phyloP scores from a whole-genome alignment of 2,329 filamentous ascomycete genomes.

The Ophiostoma pallidulum region DNA sequence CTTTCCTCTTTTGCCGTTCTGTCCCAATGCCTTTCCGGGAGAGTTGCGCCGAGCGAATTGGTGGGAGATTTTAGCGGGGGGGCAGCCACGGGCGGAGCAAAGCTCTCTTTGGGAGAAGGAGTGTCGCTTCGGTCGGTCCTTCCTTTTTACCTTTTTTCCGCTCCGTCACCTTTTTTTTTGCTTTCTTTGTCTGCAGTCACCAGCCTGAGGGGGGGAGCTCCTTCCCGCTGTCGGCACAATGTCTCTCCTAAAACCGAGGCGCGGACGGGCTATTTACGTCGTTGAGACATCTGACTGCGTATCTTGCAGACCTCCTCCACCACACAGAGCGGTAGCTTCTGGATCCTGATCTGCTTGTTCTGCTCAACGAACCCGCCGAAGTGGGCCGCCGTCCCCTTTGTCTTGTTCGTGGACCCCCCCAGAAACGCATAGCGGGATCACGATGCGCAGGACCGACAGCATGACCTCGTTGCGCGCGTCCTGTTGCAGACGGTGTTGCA shows the following conservation, averaged over 20 bases:
- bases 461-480: not conserved
- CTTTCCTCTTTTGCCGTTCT: not conserved
- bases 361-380: not conserved
- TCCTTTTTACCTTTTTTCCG: not conserved
- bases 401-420: too few species aligned
- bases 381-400: not conserved
- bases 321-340: too few species aligned
- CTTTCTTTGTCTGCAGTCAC: too few species aligned
- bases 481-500: conserved; percentile 7
- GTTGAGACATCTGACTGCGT: too few species aligned
- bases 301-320: too few species aligned
- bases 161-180: not conserved
- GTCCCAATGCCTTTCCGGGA: not conserved
- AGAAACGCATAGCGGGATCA: too few species aligned
- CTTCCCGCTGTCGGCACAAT: conserved; percentile 5
- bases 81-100: not conserved
- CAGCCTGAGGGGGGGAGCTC: not conserved
- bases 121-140: too few species aligned
- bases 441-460: too few species aligned
- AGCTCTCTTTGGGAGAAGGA: too few species aligned
- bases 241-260: conserved; percentile 9
- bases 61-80: conserved; percentile 3
- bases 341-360: not conserved
- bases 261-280: not conserved
- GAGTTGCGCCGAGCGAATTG: conserved; percentile 3